A percentile compares a stretch with the other conserved stretches of the same genome.
Evolutionary conservation across 257 asterid genomes (phyloP).

Genomic region (Salvia miltiorrhiza): DNA sequence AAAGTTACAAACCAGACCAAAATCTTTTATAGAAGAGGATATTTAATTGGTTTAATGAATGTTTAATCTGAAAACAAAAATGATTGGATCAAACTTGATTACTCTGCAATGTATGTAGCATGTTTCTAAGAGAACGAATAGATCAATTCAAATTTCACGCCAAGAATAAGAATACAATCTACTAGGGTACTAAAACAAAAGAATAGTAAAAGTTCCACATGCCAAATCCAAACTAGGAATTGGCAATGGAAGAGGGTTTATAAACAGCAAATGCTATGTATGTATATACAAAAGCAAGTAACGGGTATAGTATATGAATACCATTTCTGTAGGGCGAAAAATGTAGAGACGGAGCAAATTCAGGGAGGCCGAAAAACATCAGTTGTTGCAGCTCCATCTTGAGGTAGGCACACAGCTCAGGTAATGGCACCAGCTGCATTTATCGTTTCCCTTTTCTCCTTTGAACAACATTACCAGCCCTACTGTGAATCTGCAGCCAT

Average conservation of each 20-base stretch:
- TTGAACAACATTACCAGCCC: conserved; percentile 73
- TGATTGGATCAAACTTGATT: background rate
- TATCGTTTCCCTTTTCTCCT: conserved; percentile 70
- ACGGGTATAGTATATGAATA: conserved; percentile 5
- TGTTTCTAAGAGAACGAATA: background rate
- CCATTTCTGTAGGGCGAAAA: background rate
- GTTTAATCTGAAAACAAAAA: background rate
- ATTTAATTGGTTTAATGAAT: background rate
- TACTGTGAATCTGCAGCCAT: conserved; percentile 52
- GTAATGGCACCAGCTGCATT: conserved; percentile 91
- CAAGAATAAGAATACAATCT: background rate
- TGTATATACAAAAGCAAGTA: conserved; percentile 21
- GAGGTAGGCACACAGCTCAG: conserved; percentile 93
- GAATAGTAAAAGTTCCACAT: background rate
- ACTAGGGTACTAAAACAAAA: background rate
- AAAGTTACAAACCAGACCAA: too few relatives aligned
- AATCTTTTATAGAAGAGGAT: too few relatives aligned
- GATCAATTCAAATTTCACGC: background rate
- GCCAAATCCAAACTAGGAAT: background rate
- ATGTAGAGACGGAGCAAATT: background rate
- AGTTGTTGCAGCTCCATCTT: conserved; percentile 74
- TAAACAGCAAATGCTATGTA: background rate
- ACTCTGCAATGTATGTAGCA: background rate
- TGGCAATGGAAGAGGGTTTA: background rate
- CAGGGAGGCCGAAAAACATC: conserved; percentile 18